Evolutionary conservation across 371 early-diverging fungal genomes (phyloP), one percentile per base, ranked within the genome.

Genomic region (Mortierella sp.): DNA sequence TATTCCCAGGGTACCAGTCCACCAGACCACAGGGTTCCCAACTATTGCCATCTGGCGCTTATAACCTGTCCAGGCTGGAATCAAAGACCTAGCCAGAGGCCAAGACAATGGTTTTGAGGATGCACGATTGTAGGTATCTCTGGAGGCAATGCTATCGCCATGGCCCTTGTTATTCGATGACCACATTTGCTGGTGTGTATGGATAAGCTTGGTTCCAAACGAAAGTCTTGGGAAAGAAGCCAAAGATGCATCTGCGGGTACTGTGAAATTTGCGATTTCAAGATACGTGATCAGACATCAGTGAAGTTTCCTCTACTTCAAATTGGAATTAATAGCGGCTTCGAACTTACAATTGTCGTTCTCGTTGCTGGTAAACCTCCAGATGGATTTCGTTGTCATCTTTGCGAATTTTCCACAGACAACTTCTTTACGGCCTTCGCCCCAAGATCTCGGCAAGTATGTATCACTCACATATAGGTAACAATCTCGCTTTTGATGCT

Each of bases 11-110:
- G 56, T n/a, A 43, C 72, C 29, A 8, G 64, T 59, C 61, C 77
- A 64, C 77, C 71, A 76, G 10, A 76, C 72, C 7, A 68, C 61
- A 0, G 77, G 72, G 31, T 76, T 76, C 22, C 57, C 64, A 12
- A 68, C 55, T 23, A 76, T 56, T 34, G 55, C 22, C 13, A 76
- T 13, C 34, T 76, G 77, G 17, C 64, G 63, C 35, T 40, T 37
- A 34, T 76, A 76, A 5, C 72, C 64, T 0, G 37, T 54, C 77
- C 77, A 70, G 1, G 47, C 64, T 0, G 61, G 72, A 47, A 70
- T 71, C 35, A 64, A 7, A 2, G 68, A 63, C 40, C 43, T 63
- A 34, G 54, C 64, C 42, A 76, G n/a, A 0, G 68, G 71, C 77
- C 77, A 70, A 12, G 23, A 28, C 19, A 8, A 12, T 2, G 71